phyloP scores from a whole-genome alignment of 352 stramenopile genomes.

The Saprolegnia parasitica region DNA sequence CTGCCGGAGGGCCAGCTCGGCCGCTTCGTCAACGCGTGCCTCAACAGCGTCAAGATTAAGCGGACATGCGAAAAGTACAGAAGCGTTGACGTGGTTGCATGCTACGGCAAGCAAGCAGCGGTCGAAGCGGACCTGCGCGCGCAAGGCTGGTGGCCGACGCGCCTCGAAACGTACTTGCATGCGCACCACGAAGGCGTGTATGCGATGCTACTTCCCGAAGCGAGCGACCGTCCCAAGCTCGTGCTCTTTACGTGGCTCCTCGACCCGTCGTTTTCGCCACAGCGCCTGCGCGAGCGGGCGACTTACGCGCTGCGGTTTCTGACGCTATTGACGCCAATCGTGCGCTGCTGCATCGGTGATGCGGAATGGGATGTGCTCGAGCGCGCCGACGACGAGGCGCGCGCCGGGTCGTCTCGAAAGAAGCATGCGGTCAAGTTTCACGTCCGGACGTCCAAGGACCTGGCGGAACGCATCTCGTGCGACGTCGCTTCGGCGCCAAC shows the following conservation, averaged over 20 bases:
- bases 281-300: conserved; percentile 47
- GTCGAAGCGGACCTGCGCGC: conserved; percentile 42
- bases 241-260: conserved; percentile 63
- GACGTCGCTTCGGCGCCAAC: no score
- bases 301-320: conserved; percentile 69
- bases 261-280: conserved; percentile 40
- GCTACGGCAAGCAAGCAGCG: conserved; percentile 59
- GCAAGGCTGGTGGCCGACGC: conserved; percentile 42
- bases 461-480: conserved; percentile 29
- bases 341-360: conserved; percentile 45
- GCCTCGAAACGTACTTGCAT: conserved; percentile 39
- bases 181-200: conserved; percentile 55
- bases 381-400: no score
- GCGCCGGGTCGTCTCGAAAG: conserved; percentile 27
- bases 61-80: no score
- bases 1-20: not conserved
- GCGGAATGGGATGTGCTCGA: conserved; percentile 29
- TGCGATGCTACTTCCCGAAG: conserved; percentile 28
- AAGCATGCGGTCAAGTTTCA: conserved; percentile 36
- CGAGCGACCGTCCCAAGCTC: not conserved
- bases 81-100: conserved; percentile 37
- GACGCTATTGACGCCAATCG: conserved; percentile 42
- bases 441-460: conserved; percentile 33
- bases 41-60: not conserved
- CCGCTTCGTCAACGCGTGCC: not conserved